Conservation (phyloP, 208 protist genomes). For the Polymyxa betae region DNA sequence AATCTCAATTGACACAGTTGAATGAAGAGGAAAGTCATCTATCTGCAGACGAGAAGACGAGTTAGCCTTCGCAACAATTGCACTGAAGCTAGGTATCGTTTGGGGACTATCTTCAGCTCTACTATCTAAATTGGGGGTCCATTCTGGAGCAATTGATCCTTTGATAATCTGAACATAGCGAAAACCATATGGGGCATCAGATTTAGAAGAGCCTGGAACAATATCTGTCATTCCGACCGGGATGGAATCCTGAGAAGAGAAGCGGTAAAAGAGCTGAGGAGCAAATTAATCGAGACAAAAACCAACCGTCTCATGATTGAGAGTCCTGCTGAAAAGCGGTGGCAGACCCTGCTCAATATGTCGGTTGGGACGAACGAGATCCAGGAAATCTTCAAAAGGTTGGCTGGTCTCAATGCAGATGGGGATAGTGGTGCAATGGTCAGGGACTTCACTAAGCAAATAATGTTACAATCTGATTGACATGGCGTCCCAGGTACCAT, state of each 20-base stretch:
- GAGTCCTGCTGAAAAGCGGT: not conserved
- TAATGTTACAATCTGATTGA: not conserved
- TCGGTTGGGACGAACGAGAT: not conserved
- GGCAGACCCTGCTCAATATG: not conserved
- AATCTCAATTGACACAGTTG: not conserved
- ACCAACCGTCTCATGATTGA: not conserved
- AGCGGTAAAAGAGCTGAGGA: not conserved
- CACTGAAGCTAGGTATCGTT: too few relatives aligned
- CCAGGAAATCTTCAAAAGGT: not conserved
- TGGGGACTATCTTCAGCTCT: not conserved
- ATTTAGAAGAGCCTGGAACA: not conserved
- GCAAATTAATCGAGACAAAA: not conserved
- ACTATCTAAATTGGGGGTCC: not conserved
- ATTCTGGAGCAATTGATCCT: not conserved
- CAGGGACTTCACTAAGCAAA: not conserved
- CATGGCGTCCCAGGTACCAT: not conserved
- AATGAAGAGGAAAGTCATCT: conserved; percentile 12
- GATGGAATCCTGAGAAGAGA: not conserved
- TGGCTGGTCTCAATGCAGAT: not conserved
- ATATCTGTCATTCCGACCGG: not conserved
- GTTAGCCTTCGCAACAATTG: too few relatives aligned
- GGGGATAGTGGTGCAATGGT: not conserved
- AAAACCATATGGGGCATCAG: conserved; percentile 6
- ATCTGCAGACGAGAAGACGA: too few relatives aligned
- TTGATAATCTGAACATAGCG: not conserved